Evolutionary conservation across 768 basidiomycete species (phyloP), one percentile per base, ranked within the genome.

Genomic region (Suillus americanus): DNA sequence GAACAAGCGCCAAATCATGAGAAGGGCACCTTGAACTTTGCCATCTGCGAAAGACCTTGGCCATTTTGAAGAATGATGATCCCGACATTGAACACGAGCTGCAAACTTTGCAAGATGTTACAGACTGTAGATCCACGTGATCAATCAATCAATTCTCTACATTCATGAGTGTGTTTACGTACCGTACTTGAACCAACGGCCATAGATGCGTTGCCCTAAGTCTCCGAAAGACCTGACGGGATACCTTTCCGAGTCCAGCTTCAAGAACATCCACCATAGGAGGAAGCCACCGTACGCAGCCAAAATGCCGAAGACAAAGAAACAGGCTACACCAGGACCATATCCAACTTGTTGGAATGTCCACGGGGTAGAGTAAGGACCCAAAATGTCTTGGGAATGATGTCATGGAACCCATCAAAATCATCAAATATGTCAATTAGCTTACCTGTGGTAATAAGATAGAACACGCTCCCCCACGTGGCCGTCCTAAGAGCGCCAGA

Each of bases 321-420:
- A 68, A 65, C 71, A 71, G 6, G 63, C 75, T 64, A 69, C 73
- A 71, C 86, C 86, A 14, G 86, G 84, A 8, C 83, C 85, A 79
- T 85, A 88, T n/a, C 86, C 86, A 9, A 88, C 83, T 69, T 85
- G 83, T 10, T 84, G 78, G 53, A 88, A 86, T 2, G 86, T 82
- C 56, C 68, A 88, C 3, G 86, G 86, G 0, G 86, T 82, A 40
- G 86, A 85, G 74, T 85, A 86, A 1, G 86, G 87, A 8, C 87
- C 87, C 13, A 88, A 77, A 54, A 88, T 86, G 66, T 88, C 87
- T 70, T 71, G 7, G 13, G 35, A 25, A 38, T 10, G 23, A 62
- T 40, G 37, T 50, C 2, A 50, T 25, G 10, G 35, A 38, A 62
- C 5, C 55, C 18, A 38, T 60, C 5, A 25, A 35, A 25, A n/a